phyloP scores from a whole-genome alignment of 78 protist genomes.

The Dictyostelium firmibasis region DNA sequence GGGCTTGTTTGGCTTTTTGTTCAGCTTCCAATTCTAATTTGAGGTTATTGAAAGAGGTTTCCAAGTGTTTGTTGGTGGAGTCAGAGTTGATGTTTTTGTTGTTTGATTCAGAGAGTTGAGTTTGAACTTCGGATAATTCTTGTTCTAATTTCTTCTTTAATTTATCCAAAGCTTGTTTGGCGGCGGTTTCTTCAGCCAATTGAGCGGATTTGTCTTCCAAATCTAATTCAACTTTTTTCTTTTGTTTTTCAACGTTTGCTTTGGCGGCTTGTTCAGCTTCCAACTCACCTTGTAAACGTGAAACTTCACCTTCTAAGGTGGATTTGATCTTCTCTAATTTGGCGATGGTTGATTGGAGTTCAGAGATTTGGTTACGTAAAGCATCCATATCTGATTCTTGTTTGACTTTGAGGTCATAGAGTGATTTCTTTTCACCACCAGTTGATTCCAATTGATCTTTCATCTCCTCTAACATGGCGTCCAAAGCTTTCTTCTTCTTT shows the following conservation, averaged over 20 bases:
- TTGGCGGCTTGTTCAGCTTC: slow-evolving; percentile 48
- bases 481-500: slow-evolving; percentile 76
- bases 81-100: slow-evolving; percentile 23
- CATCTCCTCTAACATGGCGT: slow-evolving; percentile 65
- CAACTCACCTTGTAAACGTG: slow-evolving; percentile 58
- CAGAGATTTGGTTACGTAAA: slow-evolving; percentile 69
- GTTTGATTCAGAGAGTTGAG: slow-evolving; percentile 52
- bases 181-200: slow-evolving; percentile 38
- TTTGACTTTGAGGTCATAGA: slow-evolving; percentile 66
- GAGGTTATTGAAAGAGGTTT: not conserved
- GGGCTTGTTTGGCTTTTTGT: slow-evolving; percentile 66
- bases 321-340: slow-evolving; percentile 71
- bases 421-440: slow-evolving; percentile 80
- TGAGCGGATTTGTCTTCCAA: slow-evolving; percentile 55
- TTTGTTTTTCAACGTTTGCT: slow-evolving; percentile 69
- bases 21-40: slow-evolving; percentile 71
- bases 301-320: slow-evolving; percentile 74
- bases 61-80: slow-evolving; percentile 35
- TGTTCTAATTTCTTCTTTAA: slow-evolving; percentile 66
- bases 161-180: slow-evolving; percentile 57
- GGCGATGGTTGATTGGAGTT: slow-evolving; percentile 58
- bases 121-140: slow-evolving; percentile 60
- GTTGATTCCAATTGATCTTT: slow-evolving; percentile 66
- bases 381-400: slow-evolving; percentile 71
- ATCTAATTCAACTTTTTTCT: slow-evolving; percentile 78